Base-by-base conservation (phyloP, 208 protist species). In the Leishmania lainsoni region DNA sequence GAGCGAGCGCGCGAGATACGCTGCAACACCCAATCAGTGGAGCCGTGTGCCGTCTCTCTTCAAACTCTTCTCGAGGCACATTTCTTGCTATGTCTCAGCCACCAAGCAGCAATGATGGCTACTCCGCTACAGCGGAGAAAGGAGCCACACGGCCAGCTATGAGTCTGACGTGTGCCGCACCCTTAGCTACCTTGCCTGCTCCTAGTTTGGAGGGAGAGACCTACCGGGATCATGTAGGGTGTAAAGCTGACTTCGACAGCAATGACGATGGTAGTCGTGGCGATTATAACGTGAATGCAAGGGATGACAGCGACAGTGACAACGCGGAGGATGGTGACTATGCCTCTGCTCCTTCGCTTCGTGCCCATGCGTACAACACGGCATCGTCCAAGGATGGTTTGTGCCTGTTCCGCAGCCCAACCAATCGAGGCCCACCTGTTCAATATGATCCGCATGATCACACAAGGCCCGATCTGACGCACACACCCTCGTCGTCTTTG, bases 371-470 rank as follows among this genome's bases (percentile, higher is more conserved):
- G 39, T 22, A n/a, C 66, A 12, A 22, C 39, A 14, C 66, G 39
- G 39, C 66, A 12, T 29, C 17, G 16, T 71, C 5, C 9, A 22
- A 22, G 66, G 45, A 56, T 39, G 39, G 48, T 22, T 20, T 20
- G 39, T 22, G 1, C 48, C n/a, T 12, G 26, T 10, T 26, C 45
- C 0, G 70, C 26, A 58, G 48, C n/a, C 8, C 3, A 20, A 14
- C 12, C 10, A 6, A 39, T 17, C 26, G 10, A 29, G 16, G 48
- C 10, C n/a, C 26, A 26, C 75, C 52, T 35, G 58, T 81, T 17
- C 76, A 48, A 3, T 78, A 81, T 73, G 83, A 83, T n/a, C 22
- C 63, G 14, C 45, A 80, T 12, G 83, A 86, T 45, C 74, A 69
- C 61, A 86, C 83, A 4, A 32, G 32, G 12, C 5, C 26, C 0